These are phyloP conservation scores for Talaromyces sp. DNA, from an alignment of 2,329 filamentous ascomycete genomes.

Conservation along the genomic window DNA sequence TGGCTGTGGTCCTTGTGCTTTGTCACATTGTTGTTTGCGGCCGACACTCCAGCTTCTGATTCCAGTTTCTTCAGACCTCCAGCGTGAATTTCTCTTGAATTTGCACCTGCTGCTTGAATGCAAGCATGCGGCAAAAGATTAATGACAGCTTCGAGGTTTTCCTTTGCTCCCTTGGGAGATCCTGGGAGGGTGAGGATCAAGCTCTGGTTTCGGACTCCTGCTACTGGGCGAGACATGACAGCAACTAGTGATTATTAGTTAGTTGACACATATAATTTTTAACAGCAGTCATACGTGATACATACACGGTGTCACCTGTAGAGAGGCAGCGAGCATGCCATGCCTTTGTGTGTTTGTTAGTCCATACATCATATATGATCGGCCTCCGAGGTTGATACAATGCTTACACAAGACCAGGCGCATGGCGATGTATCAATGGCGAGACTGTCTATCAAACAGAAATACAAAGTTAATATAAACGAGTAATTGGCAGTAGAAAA, in stretches of 20 bases:
- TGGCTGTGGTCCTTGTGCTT: conserved; percentile 11
- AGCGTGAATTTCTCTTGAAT: conserved; percentile 73
- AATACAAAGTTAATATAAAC: not conserved
- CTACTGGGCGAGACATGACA: conserved; percentile 91
- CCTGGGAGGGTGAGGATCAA: conserved; percentile 87
- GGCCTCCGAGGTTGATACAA: not conserved
- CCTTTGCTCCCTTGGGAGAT: conserved; percentile 89
- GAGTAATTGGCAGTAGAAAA: conserved; percentile 1
- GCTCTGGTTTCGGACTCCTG: conserved; percentile 75
- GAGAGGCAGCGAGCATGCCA: conserved; percentile 82
- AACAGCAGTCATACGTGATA: conserved; percentile 14
- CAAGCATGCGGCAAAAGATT: conserved; percentile 96
- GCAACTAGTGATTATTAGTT: conserved; percentile 61
- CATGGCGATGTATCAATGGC: conserved; percentile 75
- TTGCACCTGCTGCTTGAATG: conserved; percentile 73
- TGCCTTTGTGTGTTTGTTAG: conserved; percentile 51
- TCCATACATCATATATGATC: conserved; percentile 6
- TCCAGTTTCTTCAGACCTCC: conserved; percentile 83
- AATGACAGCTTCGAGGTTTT: conserved; percentile 84
- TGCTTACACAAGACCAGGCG: conserved; percentile 72
- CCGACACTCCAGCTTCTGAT: conserved; percentile 65
- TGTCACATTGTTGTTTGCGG: conserved; percentile 14
- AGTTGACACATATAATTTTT: conserved; percentile 9
- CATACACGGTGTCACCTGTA: conserved; percentile 85
- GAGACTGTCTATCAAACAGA: conserved; percentile 60